Evolutionary conservation across 768 basidiomycete species (phyloP).

Genomic region (Termitomyces sp.): DNA sequence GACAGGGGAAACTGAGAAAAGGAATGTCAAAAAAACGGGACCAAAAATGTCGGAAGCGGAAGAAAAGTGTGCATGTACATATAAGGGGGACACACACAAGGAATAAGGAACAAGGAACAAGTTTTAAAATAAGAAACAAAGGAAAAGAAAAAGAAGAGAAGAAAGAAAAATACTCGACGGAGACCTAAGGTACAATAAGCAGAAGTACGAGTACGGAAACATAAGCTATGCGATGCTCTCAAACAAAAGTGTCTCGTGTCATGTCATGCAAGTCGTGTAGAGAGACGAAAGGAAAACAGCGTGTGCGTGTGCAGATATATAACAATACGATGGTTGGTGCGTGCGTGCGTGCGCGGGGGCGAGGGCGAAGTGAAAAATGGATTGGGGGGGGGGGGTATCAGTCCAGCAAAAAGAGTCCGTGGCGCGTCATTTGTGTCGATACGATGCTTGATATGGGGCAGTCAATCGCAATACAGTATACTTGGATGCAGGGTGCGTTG

Average conservation of each 20-base stretch:
- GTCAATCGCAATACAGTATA: conserved; percentile 12
- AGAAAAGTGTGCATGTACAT: background rate
- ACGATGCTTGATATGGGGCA: background rate
- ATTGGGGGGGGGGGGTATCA: conserved; percentile 2
- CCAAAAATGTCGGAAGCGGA: background rate
- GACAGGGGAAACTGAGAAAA: background rate
- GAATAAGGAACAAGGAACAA: background rate
- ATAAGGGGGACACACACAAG: background rate
- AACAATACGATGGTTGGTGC: background rate
- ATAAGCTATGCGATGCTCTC: conserved; percentile 15
- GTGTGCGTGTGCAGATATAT: conserved; percentile 9
- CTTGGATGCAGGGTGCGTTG: background rate
- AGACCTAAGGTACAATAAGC: conserved; percentile 28
- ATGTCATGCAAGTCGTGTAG: conserved; percentile 1
- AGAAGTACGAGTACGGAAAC: conserved; percentile 15
- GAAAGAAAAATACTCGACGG: conserved; percentile 16
- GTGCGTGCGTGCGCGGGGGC: background rate
- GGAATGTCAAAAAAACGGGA: background rate
- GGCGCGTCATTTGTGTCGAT: background rate
- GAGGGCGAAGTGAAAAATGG: background rate
- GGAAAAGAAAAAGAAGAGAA: conserved; percentile 9
- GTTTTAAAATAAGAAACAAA: conserved; percentile 12
- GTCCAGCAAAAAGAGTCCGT: conserved; percentile 9
- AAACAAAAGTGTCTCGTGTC: conserved; percentile 10
- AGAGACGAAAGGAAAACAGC: background rate